Evolutionary conservation across 1,284 basidiomycete species (phyloP), one percentile per base, ranked within the genome.

Genomic region (Cutaneotrichosporon cutaneum): DNA sequence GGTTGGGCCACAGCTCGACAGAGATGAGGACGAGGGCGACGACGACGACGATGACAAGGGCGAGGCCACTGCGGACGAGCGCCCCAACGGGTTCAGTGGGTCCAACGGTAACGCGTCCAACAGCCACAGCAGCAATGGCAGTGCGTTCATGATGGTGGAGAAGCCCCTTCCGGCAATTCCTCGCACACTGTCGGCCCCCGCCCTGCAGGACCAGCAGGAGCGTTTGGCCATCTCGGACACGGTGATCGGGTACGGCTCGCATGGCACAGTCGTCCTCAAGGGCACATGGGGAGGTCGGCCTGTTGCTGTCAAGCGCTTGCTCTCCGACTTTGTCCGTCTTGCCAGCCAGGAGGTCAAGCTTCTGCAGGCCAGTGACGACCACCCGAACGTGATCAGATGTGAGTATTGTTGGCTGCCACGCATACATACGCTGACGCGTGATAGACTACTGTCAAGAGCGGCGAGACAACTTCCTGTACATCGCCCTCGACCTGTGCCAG

Each of bases 401-500:
- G 55, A 68, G 64, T 73, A n/a, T n/a, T n/a, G n/a, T n/a, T n/a
- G n/a, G n/a, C n/a, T n/a, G n/a, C n/a, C n/a, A n/a, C n/a, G n/a
- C n/a, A n/a, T n/a, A n/a, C n/a, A n/a, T 35, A 10, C 21, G 21
- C 54, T 60, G 14, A 61, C 58, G 3, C 32, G 45, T 42, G 16
- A 18, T 56, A 78, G 76, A 99, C 79, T 99, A 94, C 79, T 99
- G 94, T 81, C 94, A 98, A 82, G 95, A 99, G 81, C 84, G 90
- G 0, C 88, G 90, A 24, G 87, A 88, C 42, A 92, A 90, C 73
- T 99, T 99, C 82, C 85, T 99, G 11, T 98, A 95, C 80, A 98
- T 99, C 64, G 95, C 96, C 0, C 87, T 99, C 33, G 96, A 99
- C 77, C 84, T 98, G 3, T 99, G 95, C 78, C 93, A 94, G 0